A percentile compares a stretch with the other conserved stretches of the same genome.
Evolutionary conservation across 371 early-diverging fungal genomes (phyloP).

Genomic region (Phascolomyces articulosus): DNA sequence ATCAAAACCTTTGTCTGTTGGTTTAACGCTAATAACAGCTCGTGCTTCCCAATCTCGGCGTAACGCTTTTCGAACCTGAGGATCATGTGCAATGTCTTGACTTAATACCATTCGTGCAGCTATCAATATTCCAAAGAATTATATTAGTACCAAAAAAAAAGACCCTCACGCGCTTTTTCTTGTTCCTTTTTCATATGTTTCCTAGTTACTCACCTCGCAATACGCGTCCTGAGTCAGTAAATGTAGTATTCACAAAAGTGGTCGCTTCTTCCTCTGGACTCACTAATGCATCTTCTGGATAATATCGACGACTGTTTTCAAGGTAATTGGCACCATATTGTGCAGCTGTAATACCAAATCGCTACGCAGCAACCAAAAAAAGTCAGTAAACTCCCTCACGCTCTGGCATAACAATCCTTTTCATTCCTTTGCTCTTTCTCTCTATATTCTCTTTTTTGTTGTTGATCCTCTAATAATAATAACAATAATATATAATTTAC

Average conservation of each 20-base stretch:
- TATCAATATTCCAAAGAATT: background rate
- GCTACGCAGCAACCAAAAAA: too few relatives aligned
- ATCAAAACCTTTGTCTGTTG: conserved; percentile 80
- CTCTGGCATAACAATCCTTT: too few relatives aligned
- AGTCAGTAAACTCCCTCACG: too few relatives aligned
- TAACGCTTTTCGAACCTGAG: conserved; percentile 80
- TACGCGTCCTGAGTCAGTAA: conserved; percentile 36
- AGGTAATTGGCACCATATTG: conserved; percentile 72
- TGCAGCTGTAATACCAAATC: conserved; percentile 62
- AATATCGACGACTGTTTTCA: conserved; percentile 56
- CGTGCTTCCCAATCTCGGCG: conserved; percentile 73
- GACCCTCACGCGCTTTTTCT: background rate
- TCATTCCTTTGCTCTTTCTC: background rate
- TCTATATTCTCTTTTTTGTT: too few relatives aligned
- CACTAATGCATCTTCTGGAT: conserved; percentile 54
- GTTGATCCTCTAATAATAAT: too few relatives aligned
- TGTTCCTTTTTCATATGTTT: background rate
- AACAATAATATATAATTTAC: conserved; percentile 24
- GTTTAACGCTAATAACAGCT: conserved; percentile 75
- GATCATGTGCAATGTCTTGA: conserved; percentile 81
- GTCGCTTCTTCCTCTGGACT: conserved; percentile 68
- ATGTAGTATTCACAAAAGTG: conserved; percentile 54
- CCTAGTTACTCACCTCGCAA: conserved; percentile 7
- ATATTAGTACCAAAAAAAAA: background rate
- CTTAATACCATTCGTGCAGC: conserved; percentile 76